Conservation (phyloP, 148 eudicot species). For the Vaccinium macrocarpon region DNA sequence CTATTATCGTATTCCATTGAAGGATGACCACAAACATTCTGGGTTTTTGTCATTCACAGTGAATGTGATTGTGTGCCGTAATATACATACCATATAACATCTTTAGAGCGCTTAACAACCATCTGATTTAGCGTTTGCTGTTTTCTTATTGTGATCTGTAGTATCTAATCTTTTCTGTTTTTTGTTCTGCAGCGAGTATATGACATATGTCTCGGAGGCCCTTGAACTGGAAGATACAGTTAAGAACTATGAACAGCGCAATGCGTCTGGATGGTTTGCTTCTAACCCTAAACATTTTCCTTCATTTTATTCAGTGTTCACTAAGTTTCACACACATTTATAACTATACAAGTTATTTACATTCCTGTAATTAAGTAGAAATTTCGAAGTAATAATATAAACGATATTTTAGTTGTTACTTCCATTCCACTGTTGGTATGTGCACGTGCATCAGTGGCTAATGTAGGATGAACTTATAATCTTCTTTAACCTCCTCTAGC, state of each 20-base stretch:
- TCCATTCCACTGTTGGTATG: background rate
- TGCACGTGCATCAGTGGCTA: background rate
- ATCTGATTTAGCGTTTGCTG: background rate
- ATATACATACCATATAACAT: background rate
- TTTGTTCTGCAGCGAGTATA: slow-evolving; percentile 64
- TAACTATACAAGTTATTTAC: background rate
- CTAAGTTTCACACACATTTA: background rate
- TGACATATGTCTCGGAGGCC: slow-evolving; percentile 70
- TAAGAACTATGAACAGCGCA: slow-evolving; percentile 63
- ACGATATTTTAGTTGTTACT: background rate
- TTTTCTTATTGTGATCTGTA: background rate
- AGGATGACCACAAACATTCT: background rate
- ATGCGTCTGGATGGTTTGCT: slow-evolving; percentile 80
- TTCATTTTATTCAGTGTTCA: background rate
- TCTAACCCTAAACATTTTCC: background rate
- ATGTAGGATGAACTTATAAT: background rate
- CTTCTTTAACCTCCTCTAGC: background rate
- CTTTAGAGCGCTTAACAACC: background rate
- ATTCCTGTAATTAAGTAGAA: background rate
- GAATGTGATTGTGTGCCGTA: background rate
- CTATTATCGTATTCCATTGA: background rate
- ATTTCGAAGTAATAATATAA: background rate
- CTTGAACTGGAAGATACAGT: slow-evolving; percentile 88
- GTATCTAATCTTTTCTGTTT: background rate
- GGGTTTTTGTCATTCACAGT: background rate